Percentiles rank a stretch among this genome's conserved stretches.
These are phyloP conservation scores for Geranomyces variabilis DNA, from an alignment of 192 early-diverging fungal species.

Conservation along the genomic window DNA sequence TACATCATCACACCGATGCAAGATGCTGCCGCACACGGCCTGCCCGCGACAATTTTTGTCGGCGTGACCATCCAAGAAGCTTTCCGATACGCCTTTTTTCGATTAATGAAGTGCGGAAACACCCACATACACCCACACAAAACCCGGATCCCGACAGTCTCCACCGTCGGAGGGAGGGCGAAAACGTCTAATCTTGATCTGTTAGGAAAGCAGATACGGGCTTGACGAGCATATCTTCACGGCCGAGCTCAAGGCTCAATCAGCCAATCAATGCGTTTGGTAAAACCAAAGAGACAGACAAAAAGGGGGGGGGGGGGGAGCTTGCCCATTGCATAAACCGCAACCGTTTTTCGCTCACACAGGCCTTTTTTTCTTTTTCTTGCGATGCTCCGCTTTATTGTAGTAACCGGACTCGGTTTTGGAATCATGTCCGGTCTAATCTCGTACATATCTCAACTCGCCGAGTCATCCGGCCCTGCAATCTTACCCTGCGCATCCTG, in stretches of 20 bases:
- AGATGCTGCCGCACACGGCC: slow-evolving; percentile 39
- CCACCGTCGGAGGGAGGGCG: no score
- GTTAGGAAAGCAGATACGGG: slow-evolving; percentile 70
- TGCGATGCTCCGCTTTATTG: no score
- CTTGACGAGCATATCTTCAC: slow-evolving; percentile 60
- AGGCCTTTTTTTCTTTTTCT: no score
- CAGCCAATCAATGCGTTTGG: slow-evolving; percentile 66
- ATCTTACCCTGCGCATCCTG: slow-evolving; percentile 70
- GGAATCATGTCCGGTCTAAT: slow-evolving; percentile 72
- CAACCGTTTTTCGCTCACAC: no score
- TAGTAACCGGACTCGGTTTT: slow-evolving; percentile 73
- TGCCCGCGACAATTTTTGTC: slow-evolving; percentile 61
- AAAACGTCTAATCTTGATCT: no score
- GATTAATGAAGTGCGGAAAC: slow-evolving; percentile 47
- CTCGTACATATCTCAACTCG: slow-evolving; percentile 68
- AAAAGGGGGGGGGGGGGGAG: no score
- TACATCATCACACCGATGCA: slow-evolving; percentile 48
- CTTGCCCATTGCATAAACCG: no score
- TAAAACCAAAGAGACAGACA: no score
- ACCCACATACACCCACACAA: no score
- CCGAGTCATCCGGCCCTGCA: slow-evolving; percentile 72
- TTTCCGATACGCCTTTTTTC: slow-evolving; percentile 67
- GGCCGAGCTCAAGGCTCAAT: slow-evolving; percentile 72
- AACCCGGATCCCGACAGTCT: no score
- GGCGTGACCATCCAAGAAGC: slow-evolving; percentile 69